Evolutionary conservation across 495 filamentous ascomycete species (phyloP), one percentile per base, ranked within the genome.

Genomic region (Penicillium antarcticum): DNA sequence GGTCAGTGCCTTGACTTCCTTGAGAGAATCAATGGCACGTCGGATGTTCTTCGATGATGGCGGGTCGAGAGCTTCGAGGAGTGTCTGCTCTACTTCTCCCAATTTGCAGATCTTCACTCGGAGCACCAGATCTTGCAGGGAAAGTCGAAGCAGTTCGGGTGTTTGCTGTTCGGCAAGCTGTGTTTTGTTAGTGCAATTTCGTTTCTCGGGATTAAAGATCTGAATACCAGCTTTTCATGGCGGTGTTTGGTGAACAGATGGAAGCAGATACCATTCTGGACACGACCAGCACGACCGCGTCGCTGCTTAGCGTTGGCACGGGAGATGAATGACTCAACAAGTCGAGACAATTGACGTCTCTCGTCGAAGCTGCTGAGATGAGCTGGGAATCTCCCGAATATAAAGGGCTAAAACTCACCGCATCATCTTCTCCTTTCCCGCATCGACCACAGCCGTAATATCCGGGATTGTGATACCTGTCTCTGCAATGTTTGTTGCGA

Each of bases 391-490:
- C 72, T 75, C 38, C 21, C 52, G 34, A 61, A 59, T 24, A 10
- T 41, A 21, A 18, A 10, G 14, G 16, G 6, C 23, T 16, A 32
- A 31, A 38, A 59, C 61, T 23, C 51, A 74, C 69, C 83, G 68
- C 94, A 98, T 97, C 62, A 95, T 94, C 53, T 92, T 91, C 66
- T 97, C 92, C 65, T 94, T 96, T 44, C 92, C 92, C 11, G 89
- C 87, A 68, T 97, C 92, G 50, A 97, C 86, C 21, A 97, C 92
- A 58, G 91, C 95, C 4, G 92, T 97, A 32, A 97, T 85, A 66
- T 97, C 92, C 1, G 92, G 92, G 57, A 97, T 97, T 0, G 92
- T 97, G 59, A 97, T 95, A 66, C 91, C 92, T 1, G 92, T 97
- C 62, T 97, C 92, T 18, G 92, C 92, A 61, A 97, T 97, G 61